Evolutionary conservation across 805 yeast genomes (phyloP), one percentile per base, ranked within the genome.

Genomic region (Yamadazyma phyllophila): DNA sequence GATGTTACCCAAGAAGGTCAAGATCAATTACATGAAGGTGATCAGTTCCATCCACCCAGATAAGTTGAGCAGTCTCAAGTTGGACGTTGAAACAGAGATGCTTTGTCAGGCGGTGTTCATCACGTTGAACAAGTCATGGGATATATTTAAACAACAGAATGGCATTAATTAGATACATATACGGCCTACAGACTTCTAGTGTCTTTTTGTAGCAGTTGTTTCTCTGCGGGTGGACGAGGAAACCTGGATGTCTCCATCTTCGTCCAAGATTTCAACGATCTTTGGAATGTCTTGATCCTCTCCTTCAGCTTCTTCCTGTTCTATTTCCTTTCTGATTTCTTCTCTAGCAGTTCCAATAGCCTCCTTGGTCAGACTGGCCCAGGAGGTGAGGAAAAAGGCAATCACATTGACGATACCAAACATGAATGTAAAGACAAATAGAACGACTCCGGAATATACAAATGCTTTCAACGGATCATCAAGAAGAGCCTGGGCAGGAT

Each of bases 71-170:
- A 56, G 55, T 46, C 49, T 54, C 26, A 63, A 66, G 16, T 79
- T 84, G 1, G 69, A 82, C 7, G 69, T 82, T 5, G 95, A 89
- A 56, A 79, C 80, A 46, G 83, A 85, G 60, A 78, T 92, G 83
- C 74, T 92, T 38, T 94, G 97, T 12, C 92, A 91, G 55, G 82
- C 81, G 17, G 92, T 92, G 0, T 94, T 94, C 60, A 85, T 90
- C 33, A 74, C 82, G 0, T 69, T 94, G 50, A 92, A 90, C 63
- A 78, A 81, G 54, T 90, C 97, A 2, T 94, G 99, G 98, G 97
- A 88, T 54, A 66, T 63, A 15, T 90, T 89, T 62, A 86, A 84
- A 57, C 67, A 61, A 34, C 77, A 77, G 46, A 85, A 86, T 41
- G 54, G 52, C 36, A 49, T 58, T 29, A 48, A 51, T 31, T 45